A percentile compares a stretch with the other conserved stretches of the same genome.
phyloP scores from a whole-genome alignment of 768 basidiomycete species.

The Strobilomyces confusus region DNA sequence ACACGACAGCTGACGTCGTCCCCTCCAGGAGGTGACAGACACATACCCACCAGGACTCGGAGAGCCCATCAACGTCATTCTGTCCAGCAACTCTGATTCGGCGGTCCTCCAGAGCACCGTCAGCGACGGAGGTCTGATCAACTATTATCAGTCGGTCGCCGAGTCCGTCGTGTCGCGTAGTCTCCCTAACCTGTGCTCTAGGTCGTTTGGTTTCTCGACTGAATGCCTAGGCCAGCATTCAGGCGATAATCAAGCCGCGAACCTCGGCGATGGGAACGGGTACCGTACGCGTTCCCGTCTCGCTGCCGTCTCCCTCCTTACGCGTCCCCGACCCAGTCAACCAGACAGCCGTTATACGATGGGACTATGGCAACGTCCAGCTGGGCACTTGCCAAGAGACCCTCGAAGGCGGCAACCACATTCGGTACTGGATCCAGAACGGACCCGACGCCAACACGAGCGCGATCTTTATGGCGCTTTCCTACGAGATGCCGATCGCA shows the following conservation, averaged over 20 bases:
- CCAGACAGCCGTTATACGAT: slow-evolving; percentile 80
- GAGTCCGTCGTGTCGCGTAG: not conserved
- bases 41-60: slow-evolving; percentile 74
- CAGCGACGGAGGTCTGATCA: slow-evolving; percentile 68
- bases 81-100: slow-evolving; percentile 71
- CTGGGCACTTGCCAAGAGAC: slow-evolving; percentile 88
- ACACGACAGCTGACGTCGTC: not conserved
- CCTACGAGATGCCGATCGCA: slow-evolving; percentile 66
- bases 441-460: slow-evolving; percentile 61
- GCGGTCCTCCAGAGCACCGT: slow-evolving; percentile 59
- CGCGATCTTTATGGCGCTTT: slow-evolving; percentile 71
- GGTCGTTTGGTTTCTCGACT: slow-evolving; percentile 66
- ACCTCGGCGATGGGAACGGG: slow-evolving; percentile 83
- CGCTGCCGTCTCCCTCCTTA: not conserved
- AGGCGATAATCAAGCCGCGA: slow-evolving; percentile 62
- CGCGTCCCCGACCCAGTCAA: slow-evolving; percentile 46
- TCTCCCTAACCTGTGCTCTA: not conserved
- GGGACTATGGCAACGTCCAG: slow-evolving; percentile 75
- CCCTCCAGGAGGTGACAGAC: slow-evolving; percentile 42
- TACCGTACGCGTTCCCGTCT: slow-evolving; percentile 42
- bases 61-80: slow-evolving; percentile 82
- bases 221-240: slow-evolving; percentile 85
- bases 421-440: slow-evolving; percentile 86
- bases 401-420: slow-evolving; percentile 80
- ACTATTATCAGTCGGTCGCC: slow-evolving; percentile 70